Evolutionary conservation across 768 basidiomycete species (phyloP).

Genomic region (Russula foetens): DNA sequence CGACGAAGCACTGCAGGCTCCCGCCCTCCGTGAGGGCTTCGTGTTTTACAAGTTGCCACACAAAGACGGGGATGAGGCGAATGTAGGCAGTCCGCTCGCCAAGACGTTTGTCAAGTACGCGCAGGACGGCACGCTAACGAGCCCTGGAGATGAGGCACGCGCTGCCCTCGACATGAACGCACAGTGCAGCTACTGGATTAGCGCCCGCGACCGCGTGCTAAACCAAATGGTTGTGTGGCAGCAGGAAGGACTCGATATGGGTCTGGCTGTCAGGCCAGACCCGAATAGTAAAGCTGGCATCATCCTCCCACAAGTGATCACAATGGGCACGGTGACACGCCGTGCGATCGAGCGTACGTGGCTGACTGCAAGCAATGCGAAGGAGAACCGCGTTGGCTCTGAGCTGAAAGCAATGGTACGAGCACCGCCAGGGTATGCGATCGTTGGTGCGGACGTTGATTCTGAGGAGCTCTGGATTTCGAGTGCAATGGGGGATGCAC

Average conservation of each 20-base stretch:
- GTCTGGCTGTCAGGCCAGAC: conserved; percentile 30
- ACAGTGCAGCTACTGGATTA: conserved; percentile 97
- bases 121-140: conserved; percentile 78
- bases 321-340: conserved; percentile 98
- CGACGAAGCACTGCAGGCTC: conserved; percentile 51
- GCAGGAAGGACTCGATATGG: conserved; percentile 41
- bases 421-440: conserved; percentile 85
- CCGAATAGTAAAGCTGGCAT: conserved; percentile 64
- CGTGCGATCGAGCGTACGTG: conserved; percentile 97
- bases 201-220: conserved; percentile 81
- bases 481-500: conserved; percentile 96
- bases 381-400: conserved; percentile 95
- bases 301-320: conserved; percentile 92
- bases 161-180: conserved; percentile 89
- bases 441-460: conserved; percentile 98
- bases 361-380: conserved; percentile 97
- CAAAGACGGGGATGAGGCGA: conserved; percentile 89
- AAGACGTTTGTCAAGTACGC: conserved; percentile 88
- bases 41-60: conserved; percentile 91
- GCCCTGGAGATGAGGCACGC: conserved; percentile 70
- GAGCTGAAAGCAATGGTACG: conserved; percentile 98
- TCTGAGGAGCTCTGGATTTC: conserved; percentile 99
- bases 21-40: conserved; percentile 40
- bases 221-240: conserved; percentile 94
- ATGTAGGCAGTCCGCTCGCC: conserved; percentile 87